Conservation (phyloP, 2,329 filamentous ascomycete genomes). For the Talaromyces funiculosus region DNA sequence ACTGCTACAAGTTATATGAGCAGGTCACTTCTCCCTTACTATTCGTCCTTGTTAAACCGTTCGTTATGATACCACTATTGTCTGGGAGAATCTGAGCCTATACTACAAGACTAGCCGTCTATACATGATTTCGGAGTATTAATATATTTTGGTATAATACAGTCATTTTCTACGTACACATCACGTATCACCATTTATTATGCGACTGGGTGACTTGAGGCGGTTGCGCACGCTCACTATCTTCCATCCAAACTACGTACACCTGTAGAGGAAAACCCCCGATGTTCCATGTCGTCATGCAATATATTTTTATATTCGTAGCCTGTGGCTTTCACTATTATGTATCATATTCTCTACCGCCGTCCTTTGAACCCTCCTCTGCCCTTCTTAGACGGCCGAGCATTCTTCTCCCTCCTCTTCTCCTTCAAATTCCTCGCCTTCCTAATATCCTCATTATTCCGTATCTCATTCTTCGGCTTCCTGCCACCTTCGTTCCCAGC, state of each 20-base stretch:
- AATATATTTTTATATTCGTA: background rate
- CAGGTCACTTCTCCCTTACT: background rate
- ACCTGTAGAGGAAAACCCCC: too few relatives aligned
- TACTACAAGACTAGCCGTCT: background rate
- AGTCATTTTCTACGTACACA: too few relatives aligned
- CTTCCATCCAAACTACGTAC: too few relatives aligned
- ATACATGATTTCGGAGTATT: background rate
- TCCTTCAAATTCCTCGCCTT: slow-evolving; percentile 75
- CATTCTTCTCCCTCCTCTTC: slow-evolving; percentile 79
- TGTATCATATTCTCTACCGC: background rate
- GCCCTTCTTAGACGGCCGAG: slow-evolving; percentile 64
- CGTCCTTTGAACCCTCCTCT: slow-evolving; percentile 22
- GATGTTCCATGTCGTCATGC: background rate
- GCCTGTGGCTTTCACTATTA: background rate
- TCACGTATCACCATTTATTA: too few relatives aligned
- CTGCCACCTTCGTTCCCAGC: slow-evolving; percentile 36
- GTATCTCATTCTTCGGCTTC: slow-evolving; percentile 72
- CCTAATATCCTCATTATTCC: slow-evolving; percentile 74
- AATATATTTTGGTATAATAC: background rate
- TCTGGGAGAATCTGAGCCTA: background rate
- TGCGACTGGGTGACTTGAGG: too few relatives aligned
- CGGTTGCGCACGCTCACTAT: too few relatives aligned
- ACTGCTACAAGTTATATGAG: background rate
- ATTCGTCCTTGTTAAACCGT: background rate
- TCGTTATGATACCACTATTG: slow-evolving; percentile 9